Conservation (phyloP, 306 rosid genomes). For the Lathyrus aphaca region DNA sequence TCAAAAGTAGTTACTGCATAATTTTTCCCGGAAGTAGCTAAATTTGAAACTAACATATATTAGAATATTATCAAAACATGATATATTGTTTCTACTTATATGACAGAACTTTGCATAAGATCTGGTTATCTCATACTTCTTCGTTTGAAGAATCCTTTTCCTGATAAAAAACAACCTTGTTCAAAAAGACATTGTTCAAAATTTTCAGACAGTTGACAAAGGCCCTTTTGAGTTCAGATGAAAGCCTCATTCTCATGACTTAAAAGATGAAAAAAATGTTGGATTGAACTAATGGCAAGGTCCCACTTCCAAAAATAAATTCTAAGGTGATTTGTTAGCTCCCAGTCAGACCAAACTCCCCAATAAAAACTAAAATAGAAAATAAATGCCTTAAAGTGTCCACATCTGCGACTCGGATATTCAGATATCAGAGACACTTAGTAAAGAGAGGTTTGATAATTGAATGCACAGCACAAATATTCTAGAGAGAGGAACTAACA, state of each 20-base stretch:
- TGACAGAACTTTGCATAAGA: not conserved
- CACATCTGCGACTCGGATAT: not conserved
- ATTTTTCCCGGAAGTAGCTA: not conserved
- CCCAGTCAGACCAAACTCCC: constrained; percentile 15
- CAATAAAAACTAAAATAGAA: not conserved
- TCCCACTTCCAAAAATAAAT: not conserved
- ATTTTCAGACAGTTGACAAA: constrained; percentile 8
- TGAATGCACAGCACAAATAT: constrained; percentile 18
- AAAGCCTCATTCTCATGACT: constrained; percentile 22
- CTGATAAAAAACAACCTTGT: not conserved
- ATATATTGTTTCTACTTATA: not conserved
- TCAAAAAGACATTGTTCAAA: not conserved
- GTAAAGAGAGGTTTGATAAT: not conserved
- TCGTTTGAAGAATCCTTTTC: constrained; percentile 12
- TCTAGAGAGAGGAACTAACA: constrained; percentile 1
- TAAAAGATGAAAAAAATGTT: not conserved
- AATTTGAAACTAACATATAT: not conserved
- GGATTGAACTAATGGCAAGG: constrained; percentile 13
- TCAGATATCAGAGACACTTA: constrained; percentile 14
- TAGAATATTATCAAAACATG: not conserved
- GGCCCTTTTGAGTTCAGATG: not conserved
- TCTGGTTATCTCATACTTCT: not conserved
- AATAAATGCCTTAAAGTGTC: constrained; percentile 25
- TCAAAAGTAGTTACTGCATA: not conserved
- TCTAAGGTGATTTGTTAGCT: constrained; percentile 3